Percentiles rank a stretch among this genome's conserved stretches.
Conservation (phyloP, 2,329 filamentous ascomycete genomes). For the Colletotrichum sp. region DNA sequence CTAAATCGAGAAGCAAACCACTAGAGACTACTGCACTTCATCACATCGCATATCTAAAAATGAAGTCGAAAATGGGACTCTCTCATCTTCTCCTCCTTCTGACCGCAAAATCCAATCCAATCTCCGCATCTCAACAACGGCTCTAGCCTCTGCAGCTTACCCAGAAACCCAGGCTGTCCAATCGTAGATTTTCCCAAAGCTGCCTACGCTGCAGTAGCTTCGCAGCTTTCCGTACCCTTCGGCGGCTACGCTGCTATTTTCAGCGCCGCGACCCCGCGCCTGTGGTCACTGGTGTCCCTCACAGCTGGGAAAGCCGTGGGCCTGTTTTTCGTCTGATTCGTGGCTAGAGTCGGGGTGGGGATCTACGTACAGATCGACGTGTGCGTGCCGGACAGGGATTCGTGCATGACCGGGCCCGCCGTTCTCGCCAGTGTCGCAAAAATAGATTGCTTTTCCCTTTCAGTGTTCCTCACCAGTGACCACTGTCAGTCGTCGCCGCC, state of each 20-base stretch:
- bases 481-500: background rate
- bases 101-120: background rate
- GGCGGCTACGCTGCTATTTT: slow-evolving; percentile 21
- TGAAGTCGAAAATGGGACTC: background rate
- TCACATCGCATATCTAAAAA: background rate
- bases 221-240: background rate
- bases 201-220: slow-evolving; percentile 1
- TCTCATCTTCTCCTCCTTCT: background rate
- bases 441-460: slow-evolving; percentile 10
- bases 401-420: background rate
- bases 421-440: slow-evolving; percentile 16
- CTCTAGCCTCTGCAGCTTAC: background rate
- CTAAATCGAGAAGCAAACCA: background rate
- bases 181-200: slow-evolving; percentile 12
- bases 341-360: background rate
- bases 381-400: slow-evolving; percentile 7
- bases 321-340: background rate
- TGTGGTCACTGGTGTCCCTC: background rate
- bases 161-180: background rate
- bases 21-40: background rate
- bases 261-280: background rate
- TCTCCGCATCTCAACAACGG: background rate
- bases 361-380: slow-evolving; percentile 8
- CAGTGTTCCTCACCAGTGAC: background rate
- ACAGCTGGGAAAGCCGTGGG: background rate